phyloP scores from a whole-genome alignment of 441 rosid genomes.

The Erodium moschatum region DNA sequence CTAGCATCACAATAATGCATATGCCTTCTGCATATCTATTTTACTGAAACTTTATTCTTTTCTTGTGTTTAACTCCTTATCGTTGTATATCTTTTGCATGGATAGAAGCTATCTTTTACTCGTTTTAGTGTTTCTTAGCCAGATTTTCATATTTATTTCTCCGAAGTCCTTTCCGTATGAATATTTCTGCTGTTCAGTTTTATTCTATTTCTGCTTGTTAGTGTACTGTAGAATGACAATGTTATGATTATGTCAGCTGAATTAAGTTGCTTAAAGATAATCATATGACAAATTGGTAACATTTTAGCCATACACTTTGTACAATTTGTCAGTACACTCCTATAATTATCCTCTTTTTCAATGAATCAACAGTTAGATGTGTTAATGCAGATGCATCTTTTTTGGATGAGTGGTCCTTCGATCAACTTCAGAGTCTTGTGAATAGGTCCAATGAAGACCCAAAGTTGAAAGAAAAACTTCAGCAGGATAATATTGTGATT shows the following conservation, averaged over 20 bases:
- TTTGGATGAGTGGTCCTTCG: slow-evolving; percentile 98
- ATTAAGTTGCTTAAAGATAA: neutral
- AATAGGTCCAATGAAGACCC: slow-evolving; percentile 69
- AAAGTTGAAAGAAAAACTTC: slow-evolving; percentile 65
- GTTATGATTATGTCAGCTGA: neutral
- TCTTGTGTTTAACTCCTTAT: neutral
- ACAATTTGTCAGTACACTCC: slow-evolving; percentile 6
- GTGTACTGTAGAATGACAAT: neutral
- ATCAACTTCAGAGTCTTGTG: slow-evolving; percentile 84
- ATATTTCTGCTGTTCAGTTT: neutral
- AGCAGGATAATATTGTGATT: slow-evolving; percentile 71
- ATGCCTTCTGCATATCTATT: slow-evolving; percentile 2
- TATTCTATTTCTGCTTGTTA: neutral
- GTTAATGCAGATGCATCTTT: slow-evolving; percentile 91
- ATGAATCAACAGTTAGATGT: slow-evolving; percentile 25
- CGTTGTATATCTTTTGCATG: neutral
- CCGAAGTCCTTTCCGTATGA: neutral
- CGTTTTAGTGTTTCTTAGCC: neutral
- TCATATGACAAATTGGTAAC: neutral
- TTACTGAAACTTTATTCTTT: neutral
- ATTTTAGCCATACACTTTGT: neutral
- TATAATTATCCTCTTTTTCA: slow-evolving; percentile 20
- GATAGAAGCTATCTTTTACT: neutral
- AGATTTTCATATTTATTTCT: neutral
- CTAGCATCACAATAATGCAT: neutral